Base-by-base conservation (phyloP, 371 early-diverging fungal species). In the Fennellomyces sp. region DNA sequence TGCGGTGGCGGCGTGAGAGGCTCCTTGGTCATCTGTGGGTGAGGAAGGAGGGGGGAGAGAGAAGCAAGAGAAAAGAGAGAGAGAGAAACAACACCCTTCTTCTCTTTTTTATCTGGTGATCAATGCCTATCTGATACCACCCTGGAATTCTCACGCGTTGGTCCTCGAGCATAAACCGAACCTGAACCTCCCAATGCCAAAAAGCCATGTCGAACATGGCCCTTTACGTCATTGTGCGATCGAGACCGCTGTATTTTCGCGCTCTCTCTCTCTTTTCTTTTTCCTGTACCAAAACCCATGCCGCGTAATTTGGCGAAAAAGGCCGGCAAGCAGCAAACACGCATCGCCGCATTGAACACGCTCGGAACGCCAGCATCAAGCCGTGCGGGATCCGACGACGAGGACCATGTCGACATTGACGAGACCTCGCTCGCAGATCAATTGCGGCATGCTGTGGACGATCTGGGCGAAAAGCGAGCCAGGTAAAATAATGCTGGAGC, bases 241-340 rank as follows among this genome's bases (percentile, higher is more conserved):
- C n/a, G n/a, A n/a, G n/a, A n/a, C 19, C 2, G 0, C 39, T 39
- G 17, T 2, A 23, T 3, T 45, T 23, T 21, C 21, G 1, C 2
- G 17, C 21, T 21, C 21, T 45, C 45, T 23, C 45, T 45, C 45
- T 45, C n/a, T 45, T 31, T 15, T 29, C 8, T 50, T 52, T 52
- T 30, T 31, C 3, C 71, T 66, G 33, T 69, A 66, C 8, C 50
- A 52, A 70, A 26, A 47, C 41, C 35, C 3, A 64, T 64, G 65
- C 56, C 65, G 15, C 50, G 38, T 2, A 64, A 56, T 50, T 48
- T 64, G 13, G 51, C 47, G 5, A 64, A 64, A 35, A 52, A 59
- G 56, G 65, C 59, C n/a, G 52, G 36, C 8, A 64, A 64, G 28
- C 65, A 64, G 27, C 54, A 64, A 41, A 48, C 51, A 5, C 59